Conservation (phyloP, 495 filamentous ascomycete genomes). For the Penicillium lagena region DNA sequence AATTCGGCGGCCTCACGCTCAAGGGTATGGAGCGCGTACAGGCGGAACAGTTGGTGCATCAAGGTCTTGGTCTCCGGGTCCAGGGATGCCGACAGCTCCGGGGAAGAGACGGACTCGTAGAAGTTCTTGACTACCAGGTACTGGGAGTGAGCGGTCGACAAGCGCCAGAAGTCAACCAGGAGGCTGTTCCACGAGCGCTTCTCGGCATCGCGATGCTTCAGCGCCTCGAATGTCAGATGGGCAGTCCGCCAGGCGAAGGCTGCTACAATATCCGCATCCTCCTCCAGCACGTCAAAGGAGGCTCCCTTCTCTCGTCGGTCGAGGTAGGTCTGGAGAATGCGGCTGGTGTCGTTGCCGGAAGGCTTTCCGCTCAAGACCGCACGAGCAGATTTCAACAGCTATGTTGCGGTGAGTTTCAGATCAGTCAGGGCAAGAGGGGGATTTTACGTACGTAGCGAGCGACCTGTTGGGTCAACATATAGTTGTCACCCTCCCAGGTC, state of each 20-base stretch:
- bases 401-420: slow-evolving; percentile 1
- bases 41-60: slow-evolving; percentile 58
- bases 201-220: slow-evolving; percentile 64
- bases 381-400: slow-evolving; percentile 58
- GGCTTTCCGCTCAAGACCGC: slow-evolving; percentile 51
- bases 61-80: slow-evolving; percentile 45
- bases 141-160: slow-evolving; percentile 62
- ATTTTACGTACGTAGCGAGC: slow-evolving; percentile 50
- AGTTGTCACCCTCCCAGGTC: slow-evolving; percentile 66
- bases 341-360: slow-evolving; percentile 50
- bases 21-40: slow-evolving; percentile 58
- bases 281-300: slow-evolving; percentile 59
- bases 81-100: slow-evolving; percentile 37
- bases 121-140: slow-evolving; percentile 68
- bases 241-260: slow-evolving; percentile 68
- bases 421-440: background rate
- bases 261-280: slow-evolving; percentile 55
- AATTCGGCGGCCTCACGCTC: slow-evolving; percentile 62
- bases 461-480: slow-evolving; percentile 76
- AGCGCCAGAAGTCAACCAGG: slow-evolving; percentile 67
- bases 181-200: slow-evolving; percentile 66
- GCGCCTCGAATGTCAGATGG: slow-evolving; percentile 63
- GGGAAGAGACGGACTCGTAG: slow-evolving; percentile 54
- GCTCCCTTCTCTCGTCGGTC: slow-evolving; percentile 56
- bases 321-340: slow-evolving; percentile 53